Conservation (phyloP, 768 basidiomycete species). For the Mycena haematopus region DNA sequence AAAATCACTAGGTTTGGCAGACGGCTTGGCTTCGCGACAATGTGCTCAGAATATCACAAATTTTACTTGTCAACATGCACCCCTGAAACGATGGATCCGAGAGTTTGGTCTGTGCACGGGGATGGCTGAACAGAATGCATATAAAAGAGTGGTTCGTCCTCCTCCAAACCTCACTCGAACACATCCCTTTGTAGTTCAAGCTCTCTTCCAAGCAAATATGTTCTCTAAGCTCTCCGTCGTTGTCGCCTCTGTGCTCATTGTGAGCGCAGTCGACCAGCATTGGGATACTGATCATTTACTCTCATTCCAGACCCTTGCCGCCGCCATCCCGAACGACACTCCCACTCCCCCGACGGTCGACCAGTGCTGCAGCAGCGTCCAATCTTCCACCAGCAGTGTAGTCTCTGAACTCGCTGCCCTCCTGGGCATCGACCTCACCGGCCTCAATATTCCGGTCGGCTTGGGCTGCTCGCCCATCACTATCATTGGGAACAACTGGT, state of each 20-base stretch:
- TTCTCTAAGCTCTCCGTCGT: neutral
- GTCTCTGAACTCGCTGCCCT: neutral
- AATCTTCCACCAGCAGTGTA: neutral
- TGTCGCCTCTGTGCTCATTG: neutral
- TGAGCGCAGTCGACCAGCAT: neutral
- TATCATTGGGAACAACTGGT: neutral
- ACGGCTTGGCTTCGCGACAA: no score
- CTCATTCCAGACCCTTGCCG: neutral
- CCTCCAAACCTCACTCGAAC: neutral
- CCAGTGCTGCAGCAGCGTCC: neutral
- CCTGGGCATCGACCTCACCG: neutral
- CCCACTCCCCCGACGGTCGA: neutral
- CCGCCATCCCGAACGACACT: neutral
- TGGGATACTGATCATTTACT: neutral
- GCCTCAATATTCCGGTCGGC: neutral
- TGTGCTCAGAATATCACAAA: no score
- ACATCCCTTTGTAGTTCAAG: neutral
- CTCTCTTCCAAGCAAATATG: neutral
- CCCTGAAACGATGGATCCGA: no score
- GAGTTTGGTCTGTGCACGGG: no score
- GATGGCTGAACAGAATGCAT: neutral
- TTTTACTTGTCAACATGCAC: no score
- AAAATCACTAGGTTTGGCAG: no score
- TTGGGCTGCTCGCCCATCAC: neutral
- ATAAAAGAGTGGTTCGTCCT: neutral